Base-by-base conservation (phyloP, 345 rosid genomes). In the Balakata baccata region DNA sequence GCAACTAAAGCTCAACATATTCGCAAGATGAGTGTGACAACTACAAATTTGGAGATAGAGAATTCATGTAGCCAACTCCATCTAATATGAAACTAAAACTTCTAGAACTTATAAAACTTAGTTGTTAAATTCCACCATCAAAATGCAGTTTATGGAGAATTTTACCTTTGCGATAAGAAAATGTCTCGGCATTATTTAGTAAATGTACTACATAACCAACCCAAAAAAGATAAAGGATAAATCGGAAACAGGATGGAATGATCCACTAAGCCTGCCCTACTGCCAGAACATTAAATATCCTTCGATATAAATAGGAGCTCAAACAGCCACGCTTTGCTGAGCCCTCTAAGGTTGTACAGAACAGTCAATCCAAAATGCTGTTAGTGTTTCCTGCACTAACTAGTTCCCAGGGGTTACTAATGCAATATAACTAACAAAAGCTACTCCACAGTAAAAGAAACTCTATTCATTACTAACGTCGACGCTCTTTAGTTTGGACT, bases 401-500 rank as follows among this genome's bases (percentile, higher is more conserved):
- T 71, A 64, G 69, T 54, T 29, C 23, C 74, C 57, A 20, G 23
- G 68, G 54, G 51, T 23, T 38, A 64, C 58, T 43, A 60, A 72
- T 38, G 73, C 73, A 66, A 70, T 38, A 77, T 52, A 81, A 25
- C 25, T 75, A 11, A 37, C 2, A 13, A 51, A 70, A 72, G 59
- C 22, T 47, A 51, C 6, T 13, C 45, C 23, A 43, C 1, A 39
- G 41, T 4, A 11, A 50, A 20, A 53, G 67, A 60, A 61, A 38
- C 74, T 68, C 79, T 81, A 90, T 38, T 83, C 81, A 43, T 85
- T 89, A 43, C 77, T 72, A 16, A 90, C 90, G 75, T 90, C 91
- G 70, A 94, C 96, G 54, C 87, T 84, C 85, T 86, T 84, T 83
- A 90, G 65, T 79, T 90, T 87, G 3, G 86, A 84, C 77, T 88